phyloP scores from a whole-genome alignment of 352 stramenopile species.

The Saprolegnia diclina region DNA sequence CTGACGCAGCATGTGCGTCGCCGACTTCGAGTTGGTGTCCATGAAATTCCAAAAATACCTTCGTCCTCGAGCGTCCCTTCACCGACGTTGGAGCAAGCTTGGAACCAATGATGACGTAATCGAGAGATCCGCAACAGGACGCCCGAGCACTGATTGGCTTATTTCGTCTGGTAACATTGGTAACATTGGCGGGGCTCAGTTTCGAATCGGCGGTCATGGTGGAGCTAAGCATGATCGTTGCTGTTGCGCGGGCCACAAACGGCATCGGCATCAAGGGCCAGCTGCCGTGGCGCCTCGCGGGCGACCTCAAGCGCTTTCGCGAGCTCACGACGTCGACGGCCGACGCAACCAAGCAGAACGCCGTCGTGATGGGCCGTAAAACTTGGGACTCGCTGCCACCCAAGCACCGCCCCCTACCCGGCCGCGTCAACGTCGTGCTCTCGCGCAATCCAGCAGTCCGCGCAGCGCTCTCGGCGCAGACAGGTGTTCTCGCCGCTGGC shows the following conservation, averaged over 20 bases:
- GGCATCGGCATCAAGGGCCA: conserved; percentile 82
- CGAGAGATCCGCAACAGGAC: too few species aligned
- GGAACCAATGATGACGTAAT: too few species aligned
- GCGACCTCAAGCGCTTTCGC: conserved; percentile 97
- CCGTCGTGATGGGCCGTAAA: conserved; percentile 99
- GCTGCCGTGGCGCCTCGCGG: conserved; percentile 93
- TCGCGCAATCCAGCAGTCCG: conserved; percentile 52
- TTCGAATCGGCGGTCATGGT: neutral
- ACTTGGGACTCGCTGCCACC: conserved; percentile 98
- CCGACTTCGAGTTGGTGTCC: neutral
- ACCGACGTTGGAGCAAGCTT: too few species aligned
- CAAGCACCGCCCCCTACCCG: conserved; percentile 93
- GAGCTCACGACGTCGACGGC: conserved; percentile 73
- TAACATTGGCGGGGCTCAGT: too few species aligned
- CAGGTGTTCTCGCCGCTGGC: conserved; percentile 78
- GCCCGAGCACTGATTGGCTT: too few species aligned
- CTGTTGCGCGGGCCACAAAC: conserved; percentile 70
- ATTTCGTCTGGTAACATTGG: too few species aligned
- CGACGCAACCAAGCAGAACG: conserved; percentile 66
- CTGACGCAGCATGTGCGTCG: neutral
- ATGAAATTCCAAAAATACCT: neutral
- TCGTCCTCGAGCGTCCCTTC: too few species aligned
- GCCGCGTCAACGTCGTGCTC: conserved; percentile 96
- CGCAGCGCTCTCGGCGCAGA: neutral
- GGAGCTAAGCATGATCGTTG: conserved; percentile 80